phyloP scores from a whole-genome alignment of 1,284 basidiomycete species.

The Leccinum pseudoinsigne region DNA sequence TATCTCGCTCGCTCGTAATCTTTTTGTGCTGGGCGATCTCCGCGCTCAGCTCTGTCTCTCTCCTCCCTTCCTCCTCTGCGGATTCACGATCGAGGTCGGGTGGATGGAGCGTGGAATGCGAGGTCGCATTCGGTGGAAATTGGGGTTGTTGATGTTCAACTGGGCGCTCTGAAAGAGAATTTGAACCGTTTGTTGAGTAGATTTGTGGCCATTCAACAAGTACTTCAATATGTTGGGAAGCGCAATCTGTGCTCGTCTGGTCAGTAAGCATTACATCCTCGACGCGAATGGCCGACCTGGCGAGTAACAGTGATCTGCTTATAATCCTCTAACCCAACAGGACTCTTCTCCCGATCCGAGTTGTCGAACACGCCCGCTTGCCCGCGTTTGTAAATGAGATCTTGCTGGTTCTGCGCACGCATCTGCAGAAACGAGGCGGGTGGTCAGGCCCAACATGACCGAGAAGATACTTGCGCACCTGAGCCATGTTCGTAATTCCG shows the following conservation, averaged over 20 bases:
- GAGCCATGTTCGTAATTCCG: slow-evolving; percentile 93
- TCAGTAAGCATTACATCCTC: slow-evolving; percentile 15
- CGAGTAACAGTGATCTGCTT: slow-evolving; percentile 96
- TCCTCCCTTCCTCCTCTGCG: too few species aligned
- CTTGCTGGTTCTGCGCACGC: slow-evolving; percentile 94
- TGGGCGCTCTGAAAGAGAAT: slow-evolving; percentile 97
- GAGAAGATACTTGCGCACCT: slow-evolving; percentile 44
- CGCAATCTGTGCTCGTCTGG: slow-evolving; percentile 61
- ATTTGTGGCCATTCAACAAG: slow-evolving; percentile 95
- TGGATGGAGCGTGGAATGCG: too few species aligned
- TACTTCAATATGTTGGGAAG: slow-evolving; percentile 95
- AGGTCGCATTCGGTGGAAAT: slow-evolving; percentile 34
- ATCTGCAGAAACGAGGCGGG: slow-evolving; percentile 52
- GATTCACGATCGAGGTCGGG: too few species aligned
- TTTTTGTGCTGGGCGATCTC: too few species aligned
- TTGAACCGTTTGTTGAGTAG: slow-evolving; percentile 87
- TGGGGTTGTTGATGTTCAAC: slow-evolving; percentile 98
- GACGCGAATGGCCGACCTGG: slow-evolving; percentile 57
- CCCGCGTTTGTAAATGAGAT: slow-evolving; percentile 97
- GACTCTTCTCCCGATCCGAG: slow-evolving; percentile 87
- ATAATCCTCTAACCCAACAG: slow-evolving; percentile 81
- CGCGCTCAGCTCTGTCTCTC: too few species aligned
- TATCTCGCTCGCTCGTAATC: too few species aligned
- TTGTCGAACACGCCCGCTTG: slow-evolving; percentile 99
- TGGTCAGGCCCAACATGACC: not conserved